Evolutionary conservation across 495 filamentous ascomycete species (phyloP).

Genomic region (Podospora conica): DNA sequence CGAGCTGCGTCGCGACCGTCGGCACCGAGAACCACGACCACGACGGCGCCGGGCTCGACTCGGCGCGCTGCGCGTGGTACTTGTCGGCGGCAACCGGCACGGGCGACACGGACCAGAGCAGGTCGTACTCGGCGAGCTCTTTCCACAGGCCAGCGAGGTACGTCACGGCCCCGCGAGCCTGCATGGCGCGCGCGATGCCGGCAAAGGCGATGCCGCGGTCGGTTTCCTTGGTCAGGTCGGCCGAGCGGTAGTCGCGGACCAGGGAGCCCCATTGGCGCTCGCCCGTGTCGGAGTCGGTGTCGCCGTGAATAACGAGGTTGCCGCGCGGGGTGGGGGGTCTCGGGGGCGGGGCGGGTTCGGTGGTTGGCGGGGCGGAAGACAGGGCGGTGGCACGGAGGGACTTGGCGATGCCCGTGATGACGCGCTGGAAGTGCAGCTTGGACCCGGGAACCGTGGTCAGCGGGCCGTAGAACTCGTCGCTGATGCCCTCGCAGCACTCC

Average conservation of each 20-base stretch:
- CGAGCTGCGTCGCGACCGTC: background rate
- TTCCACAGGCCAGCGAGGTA: slow-evolving; percentile 22
- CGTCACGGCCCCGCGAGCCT: slow-evolving; percentile 5
- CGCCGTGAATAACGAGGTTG: background rate
- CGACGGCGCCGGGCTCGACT: background rate
- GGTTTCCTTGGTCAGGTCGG: slow-evolving; percentile 12
- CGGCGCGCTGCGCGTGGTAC: background rate
- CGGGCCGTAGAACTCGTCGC: slow-evolving; percentile 8
- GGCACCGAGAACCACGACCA: slow-evolving; percentile 7
- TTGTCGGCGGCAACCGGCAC: background rate
- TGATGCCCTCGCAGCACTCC: slow-evolving; percentile 12
- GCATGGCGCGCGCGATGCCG: slow-evolving; percentile 17
- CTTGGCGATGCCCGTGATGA: slow-evolving; percentile 3
- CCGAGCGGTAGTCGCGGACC: background rate
- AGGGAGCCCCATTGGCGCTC: slow-evolving; percentile 6
- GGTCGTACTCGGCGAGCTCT: slow-evolving; percentile 7
- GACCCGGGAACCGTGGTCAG: slow-evolving; percentile 3
- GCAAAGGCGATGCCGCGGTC: slow-evolving; percentile 21
- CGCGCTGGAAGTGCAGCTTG: slow-evolving; percentile 5
- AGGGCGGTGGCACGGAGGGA: background rate
- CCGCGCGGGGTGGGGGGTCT: background rate
- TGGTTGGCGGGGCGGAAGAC: background rate
- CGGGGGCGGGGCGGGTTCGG: no score
- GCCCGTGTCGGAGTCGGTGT: background rate
- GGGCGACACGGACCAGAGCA: slow-evolving; percentile 4